Percentiles rank a stretch among this genome's conserved stretches.
Conservation (phyloP, 225 moss, liverwort and hornwort species). For the Anthoceros angustus region DNA sequence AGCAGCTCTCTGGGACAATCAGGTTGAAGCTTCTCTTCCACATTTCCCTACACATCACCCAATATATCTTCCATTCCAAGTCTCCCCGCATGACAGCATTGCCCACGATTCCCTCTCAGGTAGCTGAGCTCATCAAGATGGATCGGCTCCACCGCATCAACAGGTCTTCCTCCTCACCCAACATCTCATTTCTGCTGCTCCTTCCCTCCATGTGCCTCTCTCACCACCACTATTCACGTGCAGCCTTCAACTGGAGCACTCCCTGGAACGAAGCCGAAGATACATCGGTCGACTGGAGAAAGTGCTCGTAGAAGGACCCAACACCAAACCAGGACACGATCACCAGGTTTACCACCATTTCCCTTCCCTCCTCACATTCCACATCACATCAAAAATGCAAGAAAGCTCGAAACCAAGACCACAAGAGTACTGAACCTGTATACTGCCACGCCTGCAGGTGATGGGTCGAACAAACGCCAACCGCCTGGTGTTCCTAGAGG, state of each 20-base stretch:
- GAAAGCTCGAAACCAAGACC: not conserved
- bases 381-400: not conserved
- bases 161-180: not conserved
- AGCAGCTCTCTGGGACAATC: not conserved
- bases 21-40: not conserved
- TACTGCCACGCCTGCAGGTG: not conserved
- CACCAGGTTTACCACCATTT: not conserved
- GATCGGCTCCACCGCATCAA: conserved; percentile 4
- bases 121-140: not conserved
- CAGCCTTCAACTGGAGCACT: not conserved
- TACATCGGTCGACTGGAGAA: not conserved
- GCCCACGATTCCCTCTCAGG: not conserved
- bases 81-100: not conserved
- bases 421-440: not conserved
- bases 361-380: not conserved
- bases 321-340: not conserved
- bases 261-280: not conserved
- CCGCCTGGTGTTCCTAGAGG: not conserved
- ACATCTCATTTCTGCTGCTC: not conserved
- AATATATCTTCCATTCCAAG: too few species aligned
- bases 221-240: not conserved
- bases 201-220: not conserved
- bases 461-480: not conserved
- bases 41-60: not conserved
- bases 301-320: not conserved